Conservation (phyloP, 2,329 filamentous ascomycete genomes). For the Colletotrichum godetiae region DNA sequence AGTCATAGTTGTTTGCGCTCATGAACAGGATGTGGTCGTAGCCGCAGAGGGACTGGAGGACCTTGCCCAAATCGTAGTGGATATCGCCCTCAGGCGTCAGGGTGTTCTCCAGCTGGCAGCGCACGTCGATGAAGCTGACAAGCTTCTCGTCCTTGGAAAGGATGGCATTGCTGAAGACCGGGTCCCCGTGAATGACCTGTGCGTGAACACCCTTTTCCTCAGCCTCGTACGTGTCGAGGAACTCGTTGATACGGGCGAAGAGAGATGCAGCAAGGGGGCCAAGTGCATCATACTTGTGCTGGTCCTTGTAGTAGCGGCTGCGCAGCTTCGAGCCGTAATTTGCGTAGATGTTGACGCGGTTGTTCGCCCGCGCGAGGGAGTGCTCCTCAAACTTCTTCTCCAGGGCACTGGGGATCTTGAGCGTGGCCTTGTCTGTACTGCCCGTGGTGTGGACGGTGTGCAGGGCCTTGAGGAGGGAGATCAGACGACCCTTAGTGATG, state of each 20-base stretch:
- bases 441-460: conserved; percentile 40
- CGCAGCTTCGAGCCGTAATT: conserved; percentile 42
- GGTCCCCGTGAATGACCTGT: conserved; percentile 44
- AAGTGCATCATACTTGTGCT: conserved; percentile 39
- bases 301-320: conserved; percentile 38
- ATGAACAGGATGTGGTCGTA: conserved; percentile 45
- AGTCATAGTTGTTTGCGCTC: conserved; percentile 37
- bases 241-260: conserved; percentile 41
- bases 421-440: conserved; percentile 34
- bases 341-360: conserved; percentile 42
- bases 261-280: conserved; percentile 40
- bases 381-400: conserved; percentile 39
- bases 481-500: conserved; percentile 43
- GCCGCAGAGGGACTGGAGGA: conserved; percentile 44
- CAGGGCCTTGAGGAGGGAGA: conserved; percentile 39
- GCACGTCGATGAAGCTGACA: conserved; percentile 45
- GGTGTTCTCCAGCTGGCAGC: conserved; percentile 42
- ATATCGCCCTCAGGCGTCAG: conserved; percentile 44
- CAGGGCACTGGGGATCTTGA: conserved; percentile 39
- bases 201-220: conserved; percentile 41
- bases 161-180: conserved; percentile 46
- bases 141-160: conserved; percentile 40
- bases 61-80: conserved; percentile 45
- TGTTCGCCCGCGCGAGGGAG: conserved; percentile 35
- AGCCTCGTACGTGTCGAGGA: conserved; percentile 44